Evolutionary conservation across 2,329 filamentous ascomycete species (phyloP).

Genomic region (Paecilomyces formosus): DNA sequence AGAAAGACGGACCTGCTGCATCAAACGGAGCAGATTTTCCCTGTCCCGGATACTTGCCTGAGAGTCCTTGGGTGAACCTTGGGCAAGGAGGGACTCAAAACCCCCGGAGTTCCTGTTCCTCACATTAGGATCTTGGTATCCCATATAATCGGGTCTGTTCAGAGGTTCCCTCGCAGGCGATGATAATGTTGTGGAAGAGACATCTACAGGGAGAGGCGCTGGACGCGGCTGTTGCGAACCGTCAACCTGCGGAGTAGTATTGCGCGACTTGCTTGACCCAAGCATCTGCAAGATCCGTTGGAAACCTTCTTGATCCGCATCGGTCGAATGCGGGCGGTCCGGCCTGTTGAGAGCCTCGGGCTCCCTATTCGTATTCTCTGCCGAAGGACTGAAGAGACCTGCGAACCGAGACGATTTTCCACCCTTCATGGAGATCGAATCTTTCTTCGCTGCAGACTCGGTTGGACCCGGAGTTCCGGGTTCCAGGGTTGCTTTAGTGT

Average conservation of each 20-base stretch:
- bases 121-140: slow-evolving; percentile 13
- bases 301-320: slow-evolving; percentile 79
- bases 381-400: slow-evolving; percentile 61
- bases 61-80: slow-evolving; percentile 31
- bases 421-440: slow-evolving; percentile 44
- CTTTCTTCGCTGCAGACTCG: slow-evolving; percentile 35
- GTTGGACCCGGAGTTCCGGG: slow-evolving; percentile 27
- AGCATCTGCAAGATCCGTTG: slow-evolving; percentile 76
- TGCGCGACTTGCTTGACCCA: slow-evolving; percentile 46
- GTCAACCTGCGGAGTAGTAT: slow-evolving; percentile 38
- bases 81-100: slow-evolving; percentile 20
- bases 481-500: slow-evolving; percentile 40
- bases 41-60: slow-evolving; percentile 54
- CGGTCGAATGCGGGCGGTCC: slow-evolving; percentile 36
- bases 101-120: slow-evolving; percentile 16
- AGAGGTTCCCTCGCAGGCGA: slow-evolving; percentile 24
- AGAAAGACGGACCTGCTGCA: slow-evolving; percentile 52
- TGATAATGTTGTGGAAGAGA: slow-evolving; percentile 16
- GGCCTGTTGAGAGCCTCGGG: slow-evolving; percentile 18
- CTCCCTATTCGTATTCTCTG: slow-evolving; percentile 46
- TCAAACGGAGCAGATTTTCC: slow-evolving; percentile 80
- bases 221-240: slow-evolving; percentile 21
- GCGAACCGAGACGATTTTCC: slow-evolving; percentile 77
- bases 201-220: slow-evolving; percentile 23
- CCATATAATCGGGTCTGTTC: slow-evolving; percentile 24